Evolutionary conservation across 2,329 filamentous ascomycete species (phyloP), one percentile per base, ranked within the genome.

Genomic region (Colletotrichum plurivorum): DNA sequence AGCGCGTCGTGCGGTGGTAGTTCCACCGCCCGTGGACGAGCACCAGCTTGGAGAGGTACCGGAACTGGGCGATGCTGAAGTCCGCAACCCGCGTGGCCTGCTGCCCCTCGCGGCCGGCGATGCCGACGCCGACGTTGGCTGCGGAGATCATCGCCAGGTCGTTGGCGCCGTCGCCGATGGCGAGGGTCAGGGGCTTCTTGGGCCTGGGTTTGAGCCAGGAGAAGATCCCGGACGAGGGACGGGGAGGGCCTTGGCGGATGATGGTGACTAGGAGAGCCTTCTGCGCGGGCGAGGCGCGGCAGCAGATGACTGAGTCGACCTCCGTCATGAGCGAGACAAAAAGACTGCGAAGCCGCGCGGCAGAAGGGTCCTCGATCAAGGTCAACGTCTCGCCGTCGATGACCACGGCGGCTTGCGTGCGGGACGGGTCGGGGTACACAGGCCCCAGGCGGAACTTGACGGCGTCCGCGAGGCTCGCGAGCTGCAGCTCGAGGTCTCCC

Each of bases 121-220:
- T 95, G 15, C 95, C 95, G 53, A 98, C 91, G 15, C 95, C 95
- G 12, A 98, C 94, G 76, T 97, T 94, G 0, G 85, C 85, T 4
- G 85, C 93, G 74, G 95, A 93, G 60, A 98, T 97, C 95, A 98
- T 98, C 61, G 95, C 94, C 74, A 98, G 91, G 76, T 98, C 95
- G 75, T 98, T 98, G 54, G 94, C 94, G 45, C 95, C 95, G 77
- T 98, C 95, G 4, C 95, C 95, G 71, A 98, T 97, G 1, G 95
- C 94, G 12, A 98, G 85, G 0, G 95, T 98, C 49, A 98, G 89
- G 1, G 92, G 81, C 20, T 76, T 73, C 22, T 75, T 75, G 10
- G 76, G 67, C 51, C 71, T 74, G 10, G 74, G 75, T 18, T 74
- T 76, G 63, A 74, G 89, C 58, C 88, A 73, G 18, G 75, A 74